Percentiles rank a stretch among this genome's conserved stretches.
Evolutionary conservation across 345 rosid genomes (phyloP).

Genomic region (Citrus sp.): DNA sequence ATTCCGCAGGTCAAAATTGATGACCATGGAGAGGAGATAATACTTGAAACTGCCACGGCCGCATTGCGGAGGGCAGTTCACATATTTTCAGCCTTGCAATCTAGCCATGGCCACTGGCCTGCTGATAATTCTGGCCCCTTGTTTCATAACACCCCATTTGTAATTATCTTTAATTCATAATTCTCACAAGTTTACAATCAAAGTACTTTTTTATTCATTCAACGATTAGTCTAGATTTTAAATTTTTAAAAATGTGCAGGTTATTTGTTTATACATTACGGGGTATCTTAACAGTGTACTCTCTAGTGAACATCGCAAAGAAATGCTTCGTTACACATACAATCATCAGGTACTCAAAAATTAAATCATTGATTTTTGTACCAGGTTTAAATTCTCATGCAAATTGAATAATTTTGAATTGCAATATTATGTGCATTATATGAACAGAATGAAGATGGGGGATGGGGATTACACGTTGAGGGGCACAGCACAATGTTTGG

Average conservation of each 20-base stretch:
- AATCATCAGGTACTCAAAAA: constrained; percentile 35
- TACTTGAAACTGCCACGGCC: constrained; percentile 19
- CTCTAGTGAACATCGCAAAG: constrained; percentile 35
- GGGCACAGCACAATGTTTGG: constrained; percentile 10
- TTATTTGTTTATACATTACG: constrained; percentile 33
- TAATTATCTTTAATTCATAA: neutral
- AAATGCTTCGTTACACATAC: constrained; percentile 42
- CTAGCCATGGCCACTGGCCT: constrained; percentile 37
- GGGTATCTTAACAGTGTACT: constrained; percentile 37
- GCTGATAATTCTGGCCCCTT: constrained; percentile 31
- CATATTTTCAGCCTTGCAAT: constrained; percentile 28
- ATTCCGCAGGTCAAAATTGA: constrained; percentile 18
- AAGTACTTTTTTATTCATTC: neutral
- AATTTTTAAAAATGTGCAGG: constrained; percentile 11
- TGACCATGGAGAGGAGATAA: constrained; percentile 22
- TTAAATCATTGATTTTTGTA: neutral
- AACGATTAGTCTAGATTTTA: neutral
- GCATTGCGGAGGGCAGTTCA: constrained; percentile 24
- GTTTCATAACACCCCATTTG: constrained; percentile 28
- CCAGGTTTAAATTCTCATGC: neutral
- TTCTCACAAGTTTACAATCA: neutral
- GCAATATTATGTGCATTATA: neutral
- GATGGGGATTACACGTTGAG: constrained; percentile 16
- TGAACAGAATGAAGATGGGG: constrained; percentile 11
- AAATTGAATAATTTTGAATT: neutral